Conservation (phyloP, 257 asterid species). For the Nicotiana obtusifolia region DNA sequence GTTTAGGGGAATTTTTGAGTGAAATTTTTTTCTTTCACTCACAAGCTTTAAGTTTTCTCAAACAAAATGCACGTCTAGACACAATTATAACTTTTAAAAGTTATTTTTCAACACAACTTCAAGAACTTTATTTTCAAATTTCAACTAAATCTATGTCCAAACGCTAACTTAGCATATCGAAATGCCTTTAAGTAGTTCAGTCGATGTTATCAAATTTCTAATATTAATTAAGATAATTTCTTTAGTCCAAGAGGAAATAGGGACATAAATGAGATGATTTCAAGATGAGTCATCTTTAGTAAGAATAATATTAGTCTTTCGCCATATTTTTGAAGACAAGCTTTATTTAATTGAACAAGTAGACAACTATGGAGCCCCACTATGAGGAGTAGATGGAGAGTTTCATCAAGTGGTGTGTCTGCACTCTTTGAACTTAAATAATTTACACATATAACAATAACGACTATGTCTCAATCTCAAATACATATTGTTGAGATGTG, state of each 20-base stretch:
- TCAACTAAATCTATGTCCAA: too few species aligned
- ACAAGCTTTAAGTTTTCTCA: too few species aligned
- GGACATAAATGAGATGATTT: not conserved
- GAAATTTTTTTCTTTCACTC: too few species aligned
- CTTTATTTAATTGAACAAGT: not conserved
- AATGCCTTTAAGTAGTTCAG: not conserved
- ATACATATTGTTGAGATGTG: not conserved
- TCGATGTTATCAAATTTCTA: not conserved
- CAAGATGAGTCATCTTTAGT: not conserved
- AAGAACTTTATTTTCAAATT: too few species aligned
- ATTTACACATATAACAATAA: not conserved
- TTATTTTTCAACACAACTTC: too few species aligned
- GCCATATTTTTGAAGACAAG: not conserved
- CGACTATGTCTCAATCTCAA: not conserved
- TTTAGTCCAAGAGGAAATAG: not conserved
- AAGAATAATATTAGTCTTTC: not conserved
- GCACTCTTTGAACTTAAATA: not conserved
- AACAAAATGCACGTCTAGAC: too few species aligned
- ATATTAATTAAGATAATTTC: not conserved
- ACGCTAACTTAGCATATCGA: not conserved
- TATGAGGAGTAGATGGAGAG: not conserved
- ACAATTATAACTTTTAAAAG: too few species aligned
- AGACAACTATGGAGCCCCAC: not conserved
- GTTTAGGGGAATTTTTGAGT: too few species aligned
- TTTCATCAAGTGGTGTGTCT: not conserved